These are phyloP conservation scores for Yarrowia sp. DNA, from an alignment of 805 yeast species.

Conservation along the genomic window DNA sequence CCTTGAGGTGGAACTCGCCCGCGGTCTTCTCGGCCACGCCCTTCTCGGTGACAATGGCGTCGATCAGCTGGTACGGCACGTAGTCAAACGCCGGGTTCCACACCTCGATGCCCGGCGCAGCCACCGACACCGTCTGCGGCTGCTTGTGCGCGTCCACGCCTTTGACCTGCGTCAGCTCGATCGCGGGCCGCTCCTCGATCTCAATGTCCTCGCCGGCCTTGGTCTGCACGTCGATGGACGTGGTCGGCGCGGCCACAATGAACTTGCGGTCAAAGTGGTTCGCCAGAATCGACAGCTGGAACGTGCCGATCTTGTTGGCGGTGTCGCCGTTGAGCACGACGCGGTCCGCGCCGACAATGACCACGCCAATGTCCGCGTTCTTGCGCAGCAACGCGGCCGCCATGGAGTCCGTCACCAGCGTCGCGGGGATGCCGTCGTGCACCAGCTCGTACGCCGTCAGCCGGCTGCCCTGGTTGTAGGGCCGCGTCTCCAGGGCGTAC, in stretches of 20 bases:
- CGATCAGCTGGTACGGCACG: constrained; percentile 79
- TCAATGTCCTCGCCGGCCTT: constrained; percentile 68
- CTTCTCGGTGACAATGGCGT: constrained; percentile 85
- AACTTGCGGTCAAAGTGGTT: constrained; percentile 69
- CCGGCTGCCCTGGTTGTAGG: constrained; percentile 94
- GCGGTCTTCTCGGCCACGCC: constrained; percentile 52
- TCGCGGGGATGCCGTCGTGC: constrained; percentile 82
- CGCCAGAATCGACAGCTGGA: constrained; percentile 76
- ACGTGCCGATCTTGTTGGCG: constrained; percentile 95
- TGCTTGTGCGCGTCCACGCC: constrained; percentile 51
- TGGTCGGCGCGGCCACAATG: constrained; percentile 92
- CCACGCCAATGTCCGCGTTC: constrained; percentile 71
- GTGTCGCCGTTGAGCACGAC: constrained; percentile 92
- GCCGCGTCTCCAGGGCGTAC: constrained; percentile 90
- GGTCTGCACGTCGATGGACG: constrained; percentile 76
- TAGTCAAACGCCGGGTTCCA: constrained; percentile 98
- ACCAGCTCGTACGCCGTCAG: constrained; percentile 88
- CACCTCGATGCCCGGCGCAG: constrained; percentile 79
- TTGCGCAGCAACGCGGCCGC: constrained; percentile 68
- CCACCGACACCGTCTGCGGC: constrained; percentile 61
- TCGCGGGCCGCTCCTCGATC: constrained; percentile 83
- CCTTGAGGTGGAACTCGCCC: constrained; percentile 52
- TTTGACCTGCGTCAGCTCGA: constrained; percentile 71
- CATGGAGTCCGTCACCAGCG: constrained; percentile 88
- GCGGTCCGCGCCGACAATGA: constrained; percentile 94